These are phyloP conservation scores for Botrytis sinoallii DNA, from an alignment of 2,329 filamentous ascomycete species.

Conservation along the genomic window DNA sequence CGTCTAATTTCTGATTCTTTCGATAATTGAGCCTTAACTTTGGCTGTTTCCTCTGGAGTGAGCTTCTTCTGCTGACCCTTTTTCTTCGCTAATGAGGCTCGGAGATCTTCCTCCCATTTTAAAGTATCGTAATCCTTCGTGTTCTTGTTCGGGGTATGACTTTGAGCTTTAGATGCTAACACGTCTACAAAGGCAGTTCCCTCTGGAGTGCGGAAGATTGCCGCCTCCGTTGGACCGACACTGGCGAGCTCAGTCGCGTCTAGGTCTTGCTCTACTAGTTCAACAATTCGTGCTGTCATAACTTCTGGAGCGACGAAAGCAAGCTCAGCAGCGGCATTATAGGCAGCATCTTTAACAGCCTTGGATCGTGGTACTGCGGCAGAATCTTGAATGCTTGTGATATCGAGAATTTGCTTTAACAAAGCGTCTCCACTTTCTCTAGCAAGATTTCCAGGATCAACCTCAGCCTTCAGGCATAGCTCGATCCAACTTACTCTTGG, in stretches of 20 bases:
- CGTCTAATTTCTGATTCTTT: conserved; percentile 80
- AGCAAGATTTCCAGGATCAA: conserved; percentile 80
- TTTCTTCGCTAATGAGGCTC: conserved; percentile 84
- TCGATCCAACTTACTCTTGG: conserved; percentile 85
- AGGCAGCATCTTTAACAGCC: conserved; percentile 66
- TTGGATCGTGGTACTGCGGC: conserved; percentile 37
- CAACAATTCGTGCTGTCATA: conserved; percentile 72
- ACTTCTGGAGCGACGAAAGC: conserved; percentile 87
- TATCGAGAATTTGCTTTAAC: conserved; percentile 61
- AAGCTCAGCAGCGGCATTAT: conserved; percentile 81
- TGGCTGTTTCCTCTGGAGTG: conserved; percentile 81
- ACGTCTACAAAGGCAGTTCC: conserved; percentile 89
- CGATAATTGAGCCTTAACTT: conserved; percentile 84
- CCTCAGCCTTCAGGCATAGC: conserved; percentile 70
- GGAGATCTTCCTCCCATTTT: conserved; percentile 94
- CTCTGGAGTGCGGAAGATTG: conserved; percentile 87
- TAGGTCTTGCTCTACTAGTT: conserved; percentile 72
- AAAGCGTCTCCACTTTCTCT: conserved; percentile 60
- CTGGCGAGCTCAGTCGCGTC: conserved; percentile 64
- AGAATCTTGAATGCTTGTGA: conserved; percentile 49
- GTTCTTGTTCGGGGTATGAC: conserved; percentile 75
- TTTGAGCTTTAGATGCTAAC: conserved; percentile 74
- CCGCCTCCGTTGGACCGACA: conserved; percentile 83
- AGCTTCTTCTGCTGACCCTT: conserved; percentile 90
- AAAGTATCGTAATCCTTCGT: conserved; percentile 92